Evolutionary conservation across 495 filamentous ascomycete species (phyloP).

Genomic region (Penicillium robsamsonii): DNA sequence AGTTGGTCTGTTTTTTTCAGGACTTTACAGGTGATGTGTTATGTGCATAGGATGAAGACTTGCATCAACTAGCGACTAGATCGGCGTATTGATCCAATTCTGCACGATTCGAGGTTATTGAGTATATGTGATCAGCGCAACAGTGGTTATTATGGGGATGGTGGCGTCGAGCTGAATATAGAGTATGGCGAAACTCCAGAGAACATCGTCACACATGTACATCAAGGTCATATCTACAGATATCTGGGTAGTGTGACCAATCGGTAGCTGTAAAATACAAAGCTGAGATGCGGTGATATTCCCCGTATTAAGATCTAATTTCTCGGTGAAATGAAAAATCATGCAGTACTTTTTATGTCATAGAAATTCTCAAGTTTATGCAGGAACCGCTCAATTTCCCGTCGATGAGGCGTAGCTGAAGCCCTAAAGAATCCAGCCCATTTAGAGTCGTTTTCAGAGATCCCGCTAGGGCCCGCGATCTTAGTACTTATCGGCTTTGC

Average conservation of each 20-base stretch:
- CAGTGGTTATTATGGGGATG: neutral
- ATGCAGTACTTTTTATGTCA: slow-evolving; percentile 2
- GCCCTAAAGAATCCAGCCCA: neutral
- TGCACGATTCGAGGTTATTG: neutral
- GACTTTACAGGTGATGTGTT: neutral
- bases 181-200: slow-evolving; percentile 2
- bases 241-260: neutral
- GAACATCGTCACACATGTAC: neutral
- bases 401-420: slow-evolving; percentile 3
- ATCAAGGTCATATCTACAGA: neutral
- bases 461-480: no score
- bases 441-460: no score
- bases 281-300: no score
- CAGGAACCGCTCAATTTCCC: no score
- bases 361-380: slow-evolving; percentile 2
- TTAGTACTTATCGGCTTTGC: neutral
- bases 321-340: neutral
- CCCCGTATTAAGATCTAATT: no score
- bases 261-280: no score
- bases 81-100: slow-evolving; percentile 1
- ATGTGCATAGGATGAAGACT: neutral
- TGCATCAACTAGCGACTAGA: neutral
- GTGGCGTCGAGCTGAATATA: neutral
- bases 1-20: neutral
- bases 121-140: neutral